phyloP scores from a whole-genome alignment of 2,329 filamentous ascomycete genomes.

The Alternaria infectoria region DNA sequence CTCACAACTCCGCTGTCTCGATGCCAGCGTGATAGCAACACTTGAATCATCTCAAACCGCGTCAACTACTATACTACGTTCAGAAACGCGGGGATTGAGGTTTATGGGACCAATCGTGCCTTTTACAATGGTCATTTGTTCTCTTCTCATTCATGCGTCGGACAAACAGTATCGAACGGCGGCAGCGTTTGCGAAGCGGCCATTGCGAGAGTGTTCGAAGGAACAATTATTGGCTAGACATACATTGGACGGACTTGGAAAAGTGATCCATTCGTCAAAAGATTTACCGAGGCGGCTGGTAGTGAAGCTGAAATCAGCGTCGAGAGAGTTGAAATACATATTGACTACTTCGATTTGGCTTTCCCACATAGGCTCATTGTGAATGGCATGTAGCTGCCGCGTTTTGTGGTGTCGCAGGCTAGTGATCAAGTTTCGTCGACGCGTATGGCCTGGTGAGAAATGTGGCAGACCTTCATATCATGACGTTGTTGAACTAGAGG shows the following conservation, averaged over 20 bases:
- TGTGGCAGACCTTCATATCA: not conserved
- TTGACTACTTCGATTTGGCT: not conserved
- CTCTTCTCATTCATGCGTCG: not conserved
- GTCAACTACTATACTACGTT: too few species aligned
- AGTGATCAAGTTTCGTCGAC: not conserved
- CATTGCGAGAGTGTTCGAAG: not conserved
- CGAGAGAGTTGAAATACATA: not conserved
- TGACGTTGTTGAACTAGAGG: not conserved
- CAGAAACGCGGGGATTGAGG: not conserved
- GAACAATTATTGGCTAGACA: not conserved
- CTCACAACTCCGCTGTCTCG: not conserved
- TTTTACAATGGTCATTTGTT: too few species aligned
- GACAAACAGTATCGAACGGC: not conserved
- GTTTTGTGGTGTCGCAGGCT: not conserved
- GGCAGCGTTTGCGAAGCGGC: not conserved
- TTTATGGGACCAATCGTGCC: not conserved
- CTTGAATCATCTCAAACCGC: not conserved
- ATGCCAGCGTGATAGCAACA: too few species aligned
- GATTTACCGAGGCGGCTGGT: not conserved
- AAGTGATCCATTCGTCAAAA: not conserved
- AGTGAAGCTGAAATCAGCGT: not conserved
- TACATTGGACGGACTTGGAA: not conserved
- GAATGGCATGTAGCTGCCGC: not conserved
- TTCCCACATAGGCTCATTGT: not conserved
- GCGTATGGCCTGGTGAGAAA: not conserved